Percentiles rank a stretch among this genome's conserved stretches.
phyloP scores from a whole-genome alignment of 371 early-diverging fungal genomes.

The Mucor saturninus region DNA sequence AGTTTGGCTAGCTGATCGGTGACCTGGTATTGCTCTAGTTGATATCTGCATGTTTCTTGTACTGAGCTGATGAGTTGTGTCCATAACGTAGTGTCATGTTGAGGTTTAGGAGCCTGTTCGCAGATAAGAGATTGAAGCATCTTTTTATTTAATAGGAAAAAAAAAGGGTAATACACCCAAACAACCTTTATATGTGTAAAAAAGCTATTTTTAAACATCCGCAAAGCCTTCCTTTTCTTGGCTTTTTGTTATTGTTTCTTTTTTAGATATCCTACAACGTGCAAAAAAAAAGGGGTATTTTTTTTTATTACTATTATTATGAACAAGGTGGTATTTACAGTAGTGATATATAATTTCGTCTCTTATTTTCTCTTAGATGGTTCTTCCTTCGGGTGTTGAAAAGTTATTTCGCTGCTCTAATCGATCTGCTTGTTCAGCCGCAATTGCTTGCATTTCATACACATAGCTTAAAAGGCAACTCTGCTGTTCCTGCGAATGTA shows the following conservation, averaged over 20 bases:
- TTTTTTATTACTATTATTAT: too few species aligned
- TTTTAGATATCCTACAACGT: too few species aligned
- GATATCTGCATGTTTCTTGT: slow-evolving; percentile 69
- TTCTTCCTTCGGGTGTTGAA: slow-evolving; percentile 6
- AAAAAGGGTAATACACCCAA: too few species aligned
- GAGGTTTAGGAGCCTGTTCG: too few species aligned
- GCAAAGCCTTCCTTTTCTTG: background rate
- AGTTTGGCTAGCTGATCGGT: slow-evolving; percentile 74
- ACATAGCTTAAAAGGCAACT: slow-evolving; percentile 15
- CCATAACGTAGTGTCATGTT: too few species aligned
- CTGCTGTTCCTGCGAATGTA: background rate
- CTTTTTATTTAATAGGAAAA: too few species aligned
- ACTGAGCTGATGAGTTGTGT: slow-evolving; percentile 38
- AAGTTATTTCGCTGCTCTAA: background rate
- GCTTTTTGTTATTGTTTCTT: background rate
- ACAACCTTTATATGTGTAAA: background rate
- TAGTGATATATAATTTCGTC: too few species aligned
- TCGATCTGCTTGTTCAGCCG: background rate
- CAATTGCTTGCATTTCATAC: slow-evolving; percentile 6
- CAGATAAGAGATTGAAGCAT: too few species aligned
- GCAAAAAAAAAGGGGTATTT: too few species aligned
- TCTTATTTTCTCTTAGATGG: background rate
- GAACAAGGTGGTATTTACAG: too few species aligned
- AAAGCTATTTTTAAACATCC: background rate
- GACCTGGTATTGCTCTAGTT: slow-evolving; percentile 64